phyloP scores from a whole-genome alignment of 2,329 filamentous ascomycete species.

The Fusarium sp. region DNA sequence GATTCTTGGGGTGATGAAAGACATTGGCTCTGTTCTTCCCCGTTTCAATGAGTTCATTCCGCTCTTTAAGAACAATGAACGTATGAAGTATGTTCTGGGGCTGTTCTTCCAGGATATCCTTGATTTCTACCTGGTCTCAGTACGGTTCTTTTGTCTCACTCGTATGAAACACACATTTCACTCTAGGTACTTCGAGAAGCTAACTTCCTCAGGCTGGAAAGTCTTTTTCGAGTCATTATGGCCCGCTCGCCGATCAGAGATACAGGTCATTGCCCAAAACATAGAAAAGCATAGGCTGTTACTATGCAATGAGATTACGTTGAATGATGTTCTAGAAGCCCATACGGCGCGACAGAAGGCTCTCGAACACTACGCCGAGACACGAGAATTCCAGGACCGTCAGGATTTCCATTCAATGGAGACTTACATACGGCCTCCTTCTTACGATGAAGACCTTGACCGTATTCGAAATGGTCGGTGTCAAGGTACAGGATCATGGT shows the following conservation, averaged over 20 bases:
- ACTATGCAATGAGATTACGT: neutral
- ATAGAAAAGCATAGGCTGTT: slow-evolving; percentile 7
- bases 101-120: slow-evolving; percentile 25
- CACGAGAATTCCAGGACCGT: neutral
- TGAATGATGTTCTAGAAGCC: neutral
- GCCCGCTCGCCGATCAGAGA: slow-evolving; percentile 2
- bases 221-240: neutral
- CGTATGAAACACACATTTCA: rapidly evolving
- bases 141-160: slow-evolving; percentile 14
- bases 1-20: neutral
- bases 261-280: neutral
- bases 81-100: neutral
- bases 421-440: neutral
- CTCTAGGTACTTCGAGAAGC: neutral
- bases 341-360: neutral
- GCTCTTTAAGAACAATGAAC: neutral
- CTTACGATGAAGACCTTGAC: neutral
- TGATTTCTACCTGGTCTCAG: slow-evolving; percentile 14
- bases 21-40: slow-evolving; percentile 5
- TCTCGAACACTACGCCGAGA: neutral
- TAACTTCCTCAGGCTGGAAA: neutral
- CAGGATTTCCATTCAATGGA: slow-evolving; percentile 4
- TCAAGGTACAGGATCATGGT: neutral
- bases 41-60: neutral
- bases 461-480: neutral